phyloP scores from a whole-genome alignment of 2,329 filamentous ascomycete species.

The Didymella arachidicola region DNA sequence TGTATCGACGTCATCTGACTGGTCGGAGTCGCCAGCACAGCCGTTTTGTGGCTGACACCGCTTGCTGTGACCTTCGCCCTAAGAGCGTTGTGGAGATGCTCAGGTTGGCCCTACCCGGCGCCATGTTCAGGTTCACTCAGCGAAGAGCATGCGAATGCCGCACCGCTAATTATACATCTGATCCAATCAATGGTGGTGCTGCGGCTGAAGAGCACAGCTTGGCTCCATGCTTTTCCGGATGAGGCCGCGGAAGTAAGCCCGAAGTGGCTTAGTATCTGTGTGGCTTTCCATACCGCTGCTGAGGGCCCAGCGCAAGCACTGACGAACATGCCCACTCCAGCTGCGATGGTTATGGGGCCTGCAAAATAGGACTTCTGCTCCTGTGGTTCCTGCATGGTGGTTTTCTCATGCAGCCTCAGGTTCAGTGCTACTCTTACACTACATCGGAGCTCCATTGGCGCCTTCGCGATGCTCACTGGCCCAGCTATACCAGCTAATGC shows the following conservation, averaged over 20 bases:
- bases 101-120: slow-evolving; percentile 36
- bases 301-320: slow-evolving; percentile 40
- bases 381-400: slow-evolving; percentile 38
- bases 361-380: slow-evolving; percentile 39
- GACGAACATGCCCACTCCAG: slow-evolving; percentile 39
- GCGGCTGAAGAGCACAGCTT: slow-evolving; percentile 31
- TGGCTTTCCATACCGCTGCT: slow-evolving; percentile 41
- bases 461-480: slow-evolving; percentile 47
- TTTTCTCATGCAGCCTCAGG: slow-evolving; percentile 27
- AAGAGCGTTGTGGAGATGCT: slow-evolving; percentile 35
- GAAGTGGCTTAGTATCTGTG: slow-evolving; percentile 18
- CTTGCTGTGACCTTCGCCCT: slow-evolving; percentile 31
- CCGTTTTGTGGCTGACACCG: slow-evolving; percentile 48
- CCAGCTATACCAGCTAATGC: slow-evolving; percentile 32
- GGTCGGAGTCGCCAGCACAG: slow-evolving; percentile 45
- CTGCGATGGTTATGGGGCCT: slow-evolving; percentile 39
- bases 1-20: slow-evolving; percentile 43
- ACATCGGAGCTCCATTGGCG: slow-evolving; percentile 36
- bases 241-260: slow-evolving; percentile 31
- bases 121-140: slow-evolving; percentile 40
- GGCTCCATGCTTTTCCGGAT: slow-evolving; percentile 39
- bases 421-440: slow-evolving; percentile 43
- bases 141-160: slow-evolving; percentile 42
- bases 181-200: slow-evolving; percentile 38
- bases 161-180: slow-evolving; percentile 42